Evolutionary conservation across 345 rosid genomes (phyloP), one percentile per base, ranked within the genome.

Genomic region (Gossypium rotundifolium): DNA sequence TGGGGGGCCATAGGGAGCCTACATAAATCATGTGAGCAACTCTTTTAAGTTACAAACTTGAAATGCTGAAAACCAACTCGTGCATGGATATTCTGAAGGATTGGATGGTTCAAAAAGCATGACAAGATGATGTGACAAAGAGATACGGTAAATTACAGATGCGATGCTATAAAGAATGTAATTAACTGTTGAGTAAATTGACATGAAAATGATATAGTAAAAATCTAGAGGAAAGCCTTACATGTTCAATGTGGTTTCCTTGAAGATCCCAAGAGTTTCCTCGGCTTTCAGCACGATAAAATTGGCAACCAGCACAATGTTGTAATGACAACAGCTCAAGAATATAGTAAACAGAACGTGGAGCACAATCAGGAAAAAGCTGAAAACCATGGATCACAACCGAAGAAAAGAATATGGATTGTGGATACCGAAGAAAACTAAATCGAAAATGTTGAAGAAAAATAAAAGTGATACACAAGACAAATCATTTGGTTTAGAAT

Each of bases 361-460:
- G 97, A 74, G 99, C 96, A 71, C 97, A 96, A 52, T 91, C 98
- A 42, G 98, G 99, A 69, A 88, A 87, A 64, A 96, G 97, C 99
- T 93, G 88, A 88, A 79, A 45, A 65, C 9, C 55, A 27, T 52
- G 49, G 58, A 46, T 73, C 45, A 48, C 59, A 61, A 48, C 4
- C 4, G 12, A 60, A n/a, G 48, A 51, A 53, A 23, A 62, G 14
- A 17, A 51, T 5, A 33, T 0, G 25, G n/a, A 33, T 2, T 33
- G 12, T 0, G 60, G 16, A 70, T 27, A 69, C 20, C 9, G 59
- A n/a, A 70, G 52, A 71, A 71, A 55, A 57, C 18, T 20, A 7
- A 69, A 38, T 9, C 12, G 38, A 71, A 38, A 60, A 71, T 11
- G 11, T 38, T 5, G 48, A 33, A 70, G 3, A 33, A 53, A 33